Conservation (phyloP, 345 rosid species). For the Pistacia integerrima region DNA sequence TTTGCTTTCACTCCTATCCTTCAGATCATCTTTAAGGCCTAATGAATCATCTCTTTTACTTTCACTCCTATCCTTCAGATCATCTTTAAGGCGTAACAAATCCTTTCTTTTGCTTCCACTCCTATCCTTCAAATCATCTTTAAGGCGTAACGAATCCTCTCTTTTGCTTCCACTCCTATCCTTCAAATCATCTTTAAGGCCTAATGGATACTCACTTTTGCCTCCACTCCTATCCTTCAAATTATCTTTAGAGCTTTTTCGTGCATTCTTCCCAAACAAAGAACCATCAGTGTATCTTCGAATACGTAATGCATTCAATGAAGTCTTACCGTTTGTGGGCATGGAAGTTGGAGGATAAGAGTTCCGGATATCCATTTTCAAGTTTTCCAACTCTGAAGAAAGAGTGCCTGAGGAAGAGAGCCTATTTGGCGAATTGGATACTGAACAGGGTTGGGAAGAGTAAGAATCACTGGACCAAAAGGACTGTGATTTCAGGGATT, state of each 20-base stretch:
- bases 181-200: conserved; percentile 21
- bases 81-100: too few relatives aligned
- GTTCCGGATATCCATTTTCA: conserved; percentile 35
- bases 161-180: conserved; percentile 20
- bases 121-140: conserved; percentile 26
- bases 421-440: conserved; percentile 39
- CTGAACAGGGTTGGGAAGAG: conserved; percentile 46
- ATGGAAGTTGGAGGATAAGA: conserved; percentile 40
- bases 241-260: conserved; percentile 23
- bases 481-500: conserved; percentile 43
- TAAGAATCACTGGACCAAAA: conserved; percentile 44
- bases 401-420: conserved; percentile 47
- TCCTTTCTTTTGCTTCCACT: conserved; percentile 24
- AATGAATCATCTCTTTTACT: too few relatives aligned
- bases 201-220: conserved; percentile 27
- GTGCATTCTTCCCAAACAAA: conserved; percentile 29
- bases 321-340: conserved; percentile 18
- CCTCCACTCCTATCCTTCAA: conserved; percentile 22
- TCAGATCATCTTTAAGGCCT: conserved; percentile 20
- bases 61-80: too few relatives aligned
- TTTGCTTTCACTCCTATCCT: conserved; percentile 22
- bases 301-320: conserved; percentile 38
- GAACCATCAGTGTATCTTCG: conserved; percentile 37
- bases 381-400: conserved; percentile 40
- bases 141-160: conserved; percentile 23